Conservation (phyloP, 805 yeast genomes). For the Candida nemodendra region DNA sequence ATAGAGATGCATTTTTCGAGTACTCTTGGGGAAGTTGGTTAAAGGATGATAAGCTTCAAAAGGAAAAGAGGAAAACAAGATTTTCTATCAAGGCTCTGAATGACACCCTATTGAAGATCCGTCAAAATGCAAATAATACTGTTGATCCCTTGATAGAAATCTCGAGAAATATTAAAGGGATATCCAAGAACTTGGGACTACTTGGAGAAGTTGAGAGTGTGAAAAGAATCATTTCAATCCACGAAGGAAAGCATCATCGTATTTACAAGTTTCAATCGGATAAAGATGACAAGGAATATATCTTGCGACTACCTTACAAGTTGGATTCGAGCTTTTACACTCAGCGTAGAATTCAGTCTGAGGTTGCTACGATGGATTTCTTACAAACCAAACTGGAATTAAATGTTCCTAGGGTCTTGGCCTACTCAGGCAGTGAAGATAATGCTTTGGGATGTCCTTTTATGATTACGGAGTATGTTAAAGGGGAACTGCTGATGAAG, state of each 20-base stretch:
- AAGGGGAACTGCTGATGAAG: constrained; percentile 82
- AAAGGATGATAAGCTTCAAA: constrained; percentile 70
- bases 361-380: constrained; percentile 93
- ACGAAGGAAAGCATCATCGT: constrained; percentile 94
- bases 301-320: constrained; percentile 84
- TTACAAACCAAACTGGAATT: constrained; percentile 60
- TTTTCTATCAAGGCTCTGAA: constrained; percentile 81
- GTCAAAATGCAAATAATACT: constrained; percentile 36
- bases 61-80: constrained; percentile 70
- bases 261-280: constrained; percentile 71
- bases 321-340: constrained; percentile 65
- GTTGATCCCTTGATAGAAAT: constrained; percentile 18
- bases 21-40: constrained; percentile 97
- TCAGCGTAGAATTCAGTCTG: constrained; percentile 72
- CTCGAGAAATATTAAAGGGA: constrained; percentile 17
- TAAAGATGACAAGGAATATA: constrained; percentile 40
- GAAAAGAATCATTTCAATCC: constrained; percentile 76
- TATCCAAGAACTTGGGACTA: constrained; percentile 23
- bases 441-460: constrained; percentile 74
- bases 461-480: constrained; percentile 74
- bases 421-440: constrained; percentile 58
- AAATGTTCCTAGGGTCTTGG: constrained; percentile 70
- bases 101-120: constrained; percentile 46
- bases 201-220: constrained; percentile 35
- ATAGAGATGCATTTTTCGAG: constrained; percentile 71